Conservation (phyloP, 306 rosid species). For the Cicer cuneatum region DNA sequence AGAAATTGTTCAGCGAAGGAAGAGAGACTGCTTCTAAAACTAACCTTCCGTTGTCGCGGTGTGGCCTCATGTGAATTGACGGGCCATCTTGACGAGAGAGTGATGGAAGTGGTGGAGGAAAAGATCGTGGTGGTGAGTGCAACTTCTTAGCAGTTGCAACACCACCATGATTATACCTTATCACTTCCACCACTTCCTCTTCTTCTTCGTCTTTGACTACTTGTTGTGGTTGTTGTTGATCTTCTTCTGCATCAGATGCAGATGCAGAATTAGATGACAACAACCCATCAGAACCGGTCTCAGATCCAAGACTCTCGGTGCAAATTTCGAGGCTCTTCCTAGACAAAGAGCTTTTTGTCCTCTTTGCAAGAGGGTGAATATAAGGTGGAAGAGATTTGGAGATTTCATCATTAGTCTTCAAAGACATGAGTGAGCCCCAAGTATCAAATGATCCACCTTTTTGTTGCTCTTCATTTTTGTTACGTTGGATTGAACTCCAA, state of each 20-base stretch:
- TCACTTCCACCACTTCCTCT: slow-evolving; percentile 38
- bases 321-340: slow-evolving; percentile 78
- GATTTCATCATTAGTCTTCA: slow-evolving; percentile 49
- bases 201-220: slow-evolving; percentile 13
- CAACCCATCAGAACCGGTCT: slow-evolving; percentile 81
- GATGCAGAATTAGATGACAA: slow-evolving; percentile 61
- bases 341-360: slow-evolving; percentile 59
- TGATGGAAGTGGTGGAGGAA: slow-evolving; percentile 80
- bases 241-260: slow-evolving; percentile 47
- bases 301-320: slow-evolving; percentile 95
- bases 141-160: slow-evolving; percentile 41
- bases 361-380: slow-evolving; percentile 81
- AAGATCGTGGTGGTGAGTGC: slow-evolving; percentile 43
- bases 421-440: slow-evolving; percentile 65
- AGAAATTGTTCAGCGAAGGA: slow-evolving; percentile 61
- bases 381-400: slow-evolving; percentile 62
- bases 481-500: slow-evolving; percentile 58
- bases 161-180: slow-evolving; percentile 45
- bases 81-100: slow-evolving; percentile 54
- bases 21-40: slow-evolving; percentile 78
- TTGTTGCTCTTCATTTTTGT: slow-evolving; percentile 45
- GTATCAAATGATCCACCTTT: slow-evolving; percentile 48
- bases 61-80: slow-evolving; percentile 63
- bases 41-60: slow-evolving; percentile 78
- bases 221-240: background rate